Conservation (phyloP, 805 yeast species). For the Citeromyces matritensis region DNA sequence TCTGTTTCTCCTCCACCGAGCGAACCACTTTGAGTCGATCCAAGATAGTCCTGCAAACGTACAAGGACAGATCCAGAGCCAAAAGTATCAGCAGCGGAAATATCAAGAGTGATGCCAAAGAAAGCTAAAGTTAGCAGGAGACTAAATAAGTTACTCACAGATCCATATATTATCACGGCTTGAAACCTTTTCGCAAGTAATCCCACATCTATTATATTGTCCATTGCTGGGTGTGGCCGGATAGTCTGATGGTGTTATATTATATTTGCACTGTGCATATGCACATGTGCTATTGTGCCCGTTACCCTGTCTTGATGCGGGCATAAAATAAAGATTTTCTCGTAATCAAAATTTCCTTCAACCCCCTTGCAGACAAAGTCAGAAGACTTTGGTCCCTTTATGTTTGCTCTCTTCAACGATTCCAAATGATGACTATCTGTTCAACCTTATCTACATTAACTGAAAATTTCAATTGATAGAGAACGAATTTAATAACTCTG, state of each 20-base stretch:
- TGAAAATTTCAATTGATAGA: slow-evolving; percentile 1
- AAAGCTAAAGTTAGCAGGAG: not conserved
- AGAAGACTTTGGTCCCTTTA: not conserved
- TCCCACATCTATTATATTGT: too few relatives aligned
- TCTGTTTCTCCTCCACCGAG: too few relatives aligned
- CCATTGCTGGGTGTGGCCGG: too few relatives aligned
- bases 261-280: not conserved
- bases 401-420: not conserved
- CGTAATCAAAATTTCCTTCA: not conserved
- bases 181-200: too few relatives aligned
- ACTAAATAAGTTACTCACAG: not conserved
- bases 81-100: not conserved
- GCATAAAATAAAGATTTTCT: not conserved
- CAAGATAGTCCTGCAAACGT: too few relatives aligned
- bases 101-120: not conserved
- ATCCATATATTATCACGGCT: not conserved
- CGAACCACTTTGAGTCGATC: too few relatives aligned
- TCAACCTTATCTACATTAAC: slow-evolving; percentile 2
- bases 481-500: too few relatives aligned
- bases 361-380: not conserved
- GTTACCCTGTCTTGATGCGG: not conserved
- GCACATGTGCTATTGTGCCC: not conserved
- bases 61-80: not conserved
- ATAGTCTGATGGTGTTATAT: too few relatives aligned
- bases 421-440: not conserved